Conservation (phyloP, 2,329 filamentous ascomycete genomes). For the Trichocomaceae sp. region DNA sequence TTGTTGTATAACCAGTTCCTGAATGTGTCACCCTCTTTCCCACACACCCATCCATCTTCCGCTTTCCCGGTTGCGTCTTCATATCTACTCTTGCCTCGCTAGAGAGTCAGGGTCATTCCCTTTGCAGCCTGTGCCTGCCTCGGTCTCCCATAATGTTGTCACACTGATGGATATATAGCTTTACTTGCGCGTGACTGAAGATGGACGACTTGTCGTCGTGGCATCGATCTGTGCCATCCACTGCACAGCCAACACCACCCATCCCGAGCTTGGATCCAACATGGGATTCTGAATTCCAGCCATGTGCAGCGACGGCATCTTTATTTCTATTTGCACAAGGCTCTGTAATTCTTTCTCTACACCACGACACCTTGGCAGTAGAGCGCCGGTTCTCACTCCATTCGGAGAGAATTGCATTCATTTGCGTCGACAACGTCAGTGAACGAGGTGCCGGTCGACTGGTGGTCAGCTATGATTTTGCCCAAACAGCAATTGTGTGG, state of each 20-base stretch:
- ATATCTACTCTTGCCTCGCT: neutral
- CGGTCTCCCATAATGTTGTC: constrained; percentile 2
- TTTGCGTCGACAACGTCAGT: constrained; percentile 86
- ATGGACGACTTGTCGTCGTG: constrained; percentile 57
- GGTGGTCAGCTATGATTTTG: constrained; percentile 87
- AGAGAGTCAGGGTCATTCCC: neutral
- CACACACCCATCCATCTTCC: neutral
- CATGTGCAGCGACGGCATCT: constrained; percentile 83
- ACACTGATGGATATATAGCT: constrained; percentile 12
- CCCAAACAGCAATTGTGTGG: constrained; percentile 93
- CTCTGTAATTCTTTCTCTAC: constrained; percentile 73
- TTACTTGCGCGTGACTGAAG: constrained; percentile 9
- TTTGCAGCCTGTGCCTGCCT: constrained; percentile 1
- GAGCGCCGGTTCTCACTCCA: constrained; percentile 82
- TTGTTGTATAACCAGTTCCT: constrained; percentile 1
- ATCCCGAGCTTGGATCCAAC: constrained; percentile 40
- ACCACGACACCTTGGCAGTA: constrained; percentile 86
- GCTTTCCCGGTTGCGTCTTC: neutral
- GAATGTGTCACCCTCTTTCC: constrained; percentile 1
- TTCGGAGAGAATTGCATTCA: constrained; percentile 71
- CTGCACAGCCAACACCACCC: constrained; percentile 41
- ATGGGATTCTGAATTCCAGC: constrained; percentile 58
- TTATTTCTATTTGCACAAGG: constrained; percentile 86
- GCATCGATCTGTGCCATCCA: constrained; percentile 55
- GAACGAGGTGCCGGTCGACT: constrained; percentile 76